A percentile compares a stretch with the other conserved stretches of the same genome.
These are phyloP conservation scores for Dactylellina sp. DNA, from an alignment of 2,329 filamentous ascomycete species.

Conservation along the genomic window DNA sequence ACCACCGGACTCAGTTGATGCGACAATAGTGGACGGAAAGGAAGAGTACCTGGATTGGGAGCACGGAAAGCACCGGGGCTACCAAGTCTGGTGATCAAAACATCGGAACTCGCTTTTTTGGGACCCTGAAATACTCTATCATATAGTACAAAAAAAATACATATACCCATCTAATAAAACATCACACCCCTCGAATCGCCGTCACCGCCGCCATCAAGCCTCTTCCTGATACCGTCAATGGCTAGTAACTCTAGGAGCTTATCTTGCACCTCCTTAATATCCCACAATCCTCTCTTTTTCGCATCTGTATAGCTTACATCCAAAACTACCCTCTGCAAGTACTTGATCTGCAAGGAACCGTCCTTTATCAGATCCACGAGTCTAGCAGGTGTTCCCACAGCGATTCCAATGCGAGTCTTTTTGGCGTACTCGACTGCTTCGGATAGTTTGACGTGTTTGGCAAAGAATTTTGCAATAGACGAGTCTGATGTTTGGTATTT, in stretches of 20 bases:
- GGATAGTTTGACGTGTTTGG: conserved; percentile 95
- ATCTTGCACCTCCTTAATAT: conserved; percentile 92
- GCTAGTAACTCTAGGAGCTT: conserved; percentile 81
- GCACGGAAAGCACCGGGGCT: conserved; percentile 36
- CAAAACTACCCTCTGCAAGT: conserved; percentile 82
- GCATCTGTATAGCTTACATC: conserved; percentile 93
- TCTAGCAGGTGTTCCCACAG: conserved; percentile 87
- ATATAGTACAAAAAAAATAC: conserved; percentile 55
- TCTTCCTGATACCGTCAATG: conserved; percentile 76
- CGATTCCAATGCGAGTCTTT: conserved; percentile 79
- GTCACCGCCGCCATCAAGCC: conserved; percentile 72
- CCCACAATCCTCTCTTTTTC: conserved; percentile 92
- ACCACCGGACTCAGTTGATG: conserved; percentile 43
- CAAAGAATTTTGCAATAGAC: conserved; percentile 89
- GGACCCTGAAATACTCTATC: background rate
- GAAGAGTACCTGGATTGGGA: conserved; percentile 53
- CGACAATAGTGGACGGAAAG: conserved; percentile 36
- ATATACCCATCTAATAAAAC: conserved; percentile 70
- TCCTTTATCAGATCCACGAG: conserved; percentile 84
- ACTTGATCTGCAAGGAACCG: conserved; percentile 78
- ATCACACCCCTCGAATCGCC: conserved; percentile 71
- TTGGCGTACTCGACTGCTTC: conserved; percentile 84
- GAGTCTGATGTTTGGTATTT: conserved; percentile 83
- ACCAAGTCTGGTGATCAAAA: conserved; percentile 37
- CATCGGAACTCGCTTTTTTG: conserved; percentile 6